A percentile compares a stretch with the other conserved stretches of the same genome.
These are phyloP conservation scores for Polytolypa hystricis DNA, from an alignment of 2,329 filamentous ascomycete genomes.

Conservation along the genomic window DNA sequence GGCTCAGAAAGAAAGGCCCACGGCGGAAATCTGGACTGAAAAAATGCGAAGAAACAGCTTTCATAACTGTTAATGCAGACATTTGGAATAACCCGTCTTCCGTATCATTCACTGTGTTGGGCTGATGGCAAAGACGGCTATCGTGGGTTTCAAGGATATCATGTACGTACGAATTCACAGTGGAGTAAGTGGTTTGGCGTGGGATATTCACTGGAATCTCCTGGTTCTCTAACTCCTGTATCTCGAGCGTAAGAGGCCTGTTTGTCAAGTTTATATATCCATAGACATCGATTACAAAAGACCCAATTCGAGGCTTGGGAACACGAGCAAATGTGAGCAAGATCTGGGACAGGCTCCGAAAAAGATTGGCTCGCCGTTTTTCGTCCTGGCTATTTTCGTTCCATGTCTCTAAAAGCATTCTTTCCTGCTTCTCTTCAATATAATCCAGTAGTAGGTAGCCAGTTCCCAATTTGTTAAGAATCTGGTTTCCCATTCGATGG, in stretches of 20 bases:
- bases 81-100: conserved; percentile 19
- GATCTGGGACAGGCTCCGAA: conserved; percentile 11
- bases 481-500: neutral
- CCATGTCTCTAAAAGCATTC: conserved; percentile 18
- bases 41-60: conserved; percentile 18
- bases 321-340: conserved; percentile 10
- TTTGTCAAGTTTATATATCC: conserved; percentile 15
- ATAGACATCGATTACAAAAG: conserved; percentile 19
- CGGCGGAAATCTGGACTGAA: conserved; percentile 19
- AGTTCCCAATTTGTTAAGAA: neutral
- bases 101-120: conserved; percentile 17
- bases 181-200: conserved; percentile 14
- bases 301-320: conserved; percentile 24
- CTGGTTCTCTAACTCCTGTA: conserved; percentile 18
- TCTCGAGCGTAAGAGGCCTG: conserved; percentile 16
- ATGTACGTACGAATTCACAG: conserved; percentile 17
- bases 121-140: conserved; percentile 17
- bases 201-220: conserved; percentile 17
- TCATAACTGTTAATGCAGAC: conserved; percentile 20
- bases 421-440: conserved; percentile 9
- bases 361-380: conserved; percentile 13
- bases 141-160: conserved; percentile 19
- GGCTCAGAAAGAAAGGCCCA: conserved; percentile 24
- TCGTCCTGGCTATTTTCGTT: conserved; percentile 9
- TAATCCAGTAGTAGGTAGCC: conserved; percentile 14